phyloP scores from a whole-genome alignment of 2,329 filamentous ascomycete species.

The Colletotrichum karsti region DNA sequence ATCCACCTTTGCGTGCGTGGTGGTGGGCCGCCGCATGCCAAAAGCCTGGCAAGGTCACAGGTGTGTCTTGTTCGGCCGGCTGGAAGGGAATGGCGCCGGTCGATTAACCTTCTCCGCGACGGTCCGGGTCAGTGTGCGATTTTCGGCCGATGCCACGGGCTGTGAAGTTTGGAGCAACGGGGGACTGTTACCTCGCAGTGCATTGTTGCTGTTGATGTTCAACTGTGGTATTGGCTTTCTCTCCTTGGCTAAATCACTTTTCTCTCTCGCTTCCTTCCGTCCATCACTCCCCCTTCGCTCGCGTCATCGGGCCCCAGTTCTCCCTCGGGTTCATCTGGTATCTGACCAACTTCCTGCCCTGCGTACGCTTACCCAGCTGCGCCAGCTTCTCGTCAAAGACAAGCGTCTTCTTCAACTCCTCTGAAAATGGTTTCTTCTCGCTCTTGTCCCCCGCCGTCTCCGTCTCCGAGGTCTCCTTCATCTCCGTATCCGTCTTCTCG shows the following conservation, averaged over 20 bases:
- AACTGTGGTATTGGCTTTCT: slow-evolving; percentile 1
- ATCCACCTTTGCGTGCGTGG: not conserved
- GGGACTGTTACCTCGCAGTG: slow-evolving; percentile 3
- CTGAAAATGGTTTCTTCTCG: slow-evolving; percentile 33
- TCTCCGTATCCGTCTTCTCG: slow-evolving; percentile 43
- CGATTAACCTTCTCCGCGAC: too few species aligned
- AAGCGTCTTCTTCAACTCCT: slow-evolving; percentile 64
- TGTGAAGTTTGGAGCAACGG: not conserved
- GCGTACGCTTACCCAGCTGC: slow-evolving; percentile 74
- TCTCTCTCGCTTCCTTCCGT: slow-evolving; percentile 66
- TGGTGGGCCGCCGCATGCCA: not conserved
- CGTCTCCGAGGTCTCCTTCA: slow-evolving; percentile 32
- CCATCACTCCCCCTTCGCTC: slow-evolving; percentile 70
- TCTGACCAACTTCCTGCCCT: slow-evolving; percentile 75
- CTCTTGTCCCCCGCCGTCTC: slow-evolving; percentile 43
- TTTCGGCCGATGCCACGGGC: too few species aligned
- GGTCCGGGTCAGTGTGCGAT: not conserved
- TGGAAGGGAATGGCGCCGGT: too few species aligned
- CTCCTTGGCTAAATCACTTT: not conserved
- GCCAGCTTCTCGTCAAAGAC: slow-evolving; percentile 84
- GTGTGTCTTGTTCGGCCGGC: too few species aligned
- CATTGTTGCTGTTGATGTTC: not conserved
- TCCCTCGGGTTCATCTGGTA: slow-evolving; percentile 91
- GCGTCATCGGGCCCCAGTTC: slow-evolving; percentile 90
- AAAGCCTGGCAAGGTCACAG: not conserved